Evolutionary conservation across 2,329 filamentous ascomycete species (phyloP).

Genomic region (Bisporella sp.): DNA sequence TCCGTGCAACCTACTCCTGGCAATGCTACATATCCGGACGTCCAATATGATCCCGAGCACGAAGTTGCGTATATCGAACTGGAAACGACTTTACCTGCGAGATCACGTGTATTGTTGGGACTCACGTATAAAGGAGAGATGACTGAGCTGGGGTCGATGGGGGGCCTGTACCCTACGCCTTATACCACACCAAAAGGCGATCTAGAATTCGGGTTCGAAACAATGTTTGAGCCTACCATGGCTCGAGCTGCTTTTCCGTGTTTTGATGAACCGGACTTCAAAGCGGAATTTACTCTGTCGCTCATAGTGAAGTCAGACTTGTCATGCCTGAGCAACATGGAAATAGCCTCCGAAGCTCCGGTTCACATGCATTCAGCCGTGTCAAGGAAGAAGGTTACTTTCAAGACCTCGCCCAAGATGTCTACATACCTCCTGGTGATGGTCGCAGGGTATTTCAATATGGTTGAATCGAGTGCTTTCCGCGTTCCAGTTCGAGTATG

Average conservation of each 20-base stretch:
- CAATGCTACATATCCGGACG: too few species aligned
- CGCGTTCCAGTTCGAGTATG: constrained; percentile 62
- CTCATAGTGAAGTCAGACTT: constrained; percentile 58
- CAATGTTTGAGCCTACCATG: constrained; percentile 51
- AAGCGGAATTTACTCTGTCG: constrained; percentile 61
- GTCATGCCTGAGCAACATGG: constrained; percentile 68
- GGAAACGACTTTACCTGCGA: too few species aligned
- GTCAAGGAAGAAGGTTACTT: constrained; percentile 51
- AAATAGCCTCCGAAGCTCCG: constrained; percentile 24
- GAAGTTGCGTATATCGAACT: too few species aligned
- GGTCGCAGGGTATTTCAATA: constrained; percentile 62
- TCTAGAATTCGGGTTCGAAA: too few species aligned
- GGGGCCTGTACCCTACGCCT: too few species aligned
- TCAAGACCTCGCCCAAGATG: constrained; percentile 62
- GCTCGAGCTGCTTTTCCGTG: constrained; percentile 60
- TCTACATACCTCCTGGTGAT: constrained; percentile 67
- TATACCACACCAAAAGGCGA: too few species aligned
- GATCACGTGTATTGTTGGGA: too few species aligned
- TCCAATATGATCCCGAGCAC: too few species aligned
- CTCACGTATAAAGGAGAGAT: too few species aligned
- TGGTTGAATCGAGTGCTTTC: constrained; percentile 61
- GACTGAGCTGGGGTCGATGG: too few species aligned
- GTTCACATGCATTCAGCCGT: constrained; percentile 40
- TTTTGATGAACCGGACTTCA: constrained; percentile 67
- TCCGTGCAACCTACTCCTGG: too few species aligned